phyloP scores from a whole-genome alignment of 2,329 filamentous ascomycete species.

The Pseudocercospora fuligena region DNA sequence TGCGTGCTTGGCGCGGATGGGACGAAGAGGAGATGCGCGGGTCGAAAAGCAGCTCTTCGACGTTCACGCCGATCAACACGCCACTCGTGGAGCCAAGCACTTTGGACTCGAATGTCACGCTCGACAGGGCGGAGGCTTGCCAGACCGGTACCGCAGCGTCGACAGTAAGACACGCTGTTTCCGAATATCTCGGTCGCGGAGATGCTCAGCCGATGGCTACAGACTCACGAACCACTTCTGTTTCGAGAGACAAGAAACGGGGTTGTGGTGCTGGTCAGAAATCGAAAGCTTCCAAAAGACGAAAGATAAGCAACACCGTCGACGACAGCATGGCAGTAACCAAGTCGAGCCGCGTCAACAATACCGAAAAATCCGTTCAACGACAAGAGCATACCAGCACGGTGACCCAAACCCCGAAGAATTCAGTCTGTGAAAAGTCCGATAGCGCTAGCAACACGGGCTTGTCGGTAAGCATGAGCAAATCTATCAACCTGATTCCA shows the following conservation, averaged over 20 bases:
- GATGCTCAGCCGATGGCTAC: not conserved
- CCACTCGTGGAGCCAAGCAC: not conserved
- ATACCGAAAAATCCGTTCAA: not conserved
- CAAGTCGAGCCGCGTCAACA: slow-evolving; percentile 11
- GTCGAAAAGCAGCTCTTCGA: not conserved
- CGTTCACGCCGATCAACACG: slow-evolving; percentile 33
- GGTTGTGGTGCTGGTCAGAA: not conserved
- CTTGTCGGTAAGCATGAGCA: not conserved
- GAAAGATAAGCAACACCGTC: slow-evolving; percentile 3
- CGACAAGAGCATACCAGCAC: not conserved
- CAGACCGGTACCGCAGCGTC: not conserved
- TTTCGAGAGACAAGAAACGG: slow-evolving; percentile 8
- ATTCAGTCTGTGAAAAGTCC: slow-evolving; percentile 10
- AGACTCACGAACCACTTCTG: not conserved
- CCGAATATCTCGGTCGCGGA: slow-evolving; percentile 24
- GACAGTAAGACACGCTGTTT: slow-evolving; percentile 16
- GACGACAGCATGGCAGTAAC: slow-evolving; percentile 17
- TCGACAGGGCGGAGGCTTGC: not conserved
- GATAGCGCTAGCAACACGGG: not conserved
- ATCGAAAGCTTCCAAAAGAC: not conserved
- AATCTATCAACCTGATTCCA: not conserved
- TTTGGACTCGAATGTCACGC: not conserved
- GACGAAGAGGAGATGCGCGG: slow-evolving; percentile 4
- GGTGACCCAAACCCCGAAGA: not conserved
- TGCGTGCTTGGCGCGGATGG: slow-evolving; percentile 13